These are phyloP conservation scores for Inga laurina DNA, from an alignment of 306 rosid species.

Conservation along the genomic window DNA sequence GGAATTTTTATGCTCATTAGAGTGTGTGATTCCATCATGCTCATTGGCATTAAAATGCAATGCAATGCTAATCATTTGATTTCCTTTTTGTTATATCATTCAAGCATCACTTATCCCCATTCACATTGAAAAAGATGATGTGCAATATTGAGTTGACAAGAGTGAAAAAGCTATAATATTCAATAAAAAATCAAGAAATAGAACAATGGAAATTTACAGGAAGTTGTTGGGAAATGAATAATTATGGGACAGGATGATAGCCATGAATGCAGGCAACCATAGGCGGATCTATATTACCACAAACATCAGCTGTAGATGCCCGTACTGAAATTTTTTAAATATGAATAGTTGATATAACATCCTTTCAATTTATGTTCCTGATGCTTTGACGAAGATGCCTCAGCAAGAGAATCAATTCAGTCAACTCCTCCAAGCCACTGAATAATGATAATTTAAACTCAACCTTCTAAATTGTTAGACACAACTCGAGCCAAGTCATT, in stretches of 20 bases:
- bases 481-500: background rate
- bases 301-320: too few relatives aligned
- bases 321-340: too few relatives aligned
- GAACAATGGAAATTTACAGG: background rate
- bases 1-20: background rate
- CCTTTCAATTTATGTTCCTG: background rate
- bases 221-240: background rate
- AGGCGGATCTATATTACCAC: background rate
- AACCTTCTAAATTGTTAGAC: background rate
- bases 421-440: background rate
- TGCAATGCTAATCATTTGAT: background rate
- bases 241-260: background rate
- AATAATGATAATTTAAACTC: background rate
- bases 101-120: background rate
- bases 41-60: background rate
- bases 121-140: background rate
- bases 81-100: background rate
- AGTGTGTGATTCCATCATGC: background rate
- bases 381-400: background rate
- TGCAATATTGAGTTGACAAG: background rate
- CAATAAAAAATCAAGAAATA: background rate
- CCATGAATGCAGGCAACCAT: conserved; percentile 3
- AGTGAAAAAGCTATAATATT: background rate
- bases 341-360: too few relatives aligned
- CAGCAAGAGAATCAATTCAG: background rate